Evolutionary conservation across 108 stramenopile species (phyloP).

Genomic region (Skeletonema grethae): DNA sequence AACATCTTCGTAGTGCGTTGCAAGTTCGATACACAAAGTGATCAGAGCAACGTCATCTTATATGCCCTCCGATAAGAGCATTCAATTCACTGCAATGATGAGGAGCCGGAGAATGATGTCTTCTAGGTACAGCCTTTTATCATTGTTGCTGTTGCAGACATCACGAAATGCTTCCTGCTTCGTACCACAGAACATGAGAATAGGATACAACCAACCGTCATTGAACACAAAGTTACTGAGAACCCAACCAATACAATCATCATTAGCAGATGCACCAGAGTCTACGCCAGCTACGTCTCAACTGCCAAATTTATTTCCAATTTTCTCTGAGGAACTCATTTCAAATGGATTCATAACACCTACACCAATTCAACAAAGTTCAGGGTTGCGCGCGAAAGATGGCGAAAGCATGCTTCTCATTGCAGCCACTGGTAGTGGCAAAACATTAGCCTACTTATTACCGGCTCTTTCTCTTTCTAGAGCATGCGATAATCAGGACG

Average conservation of each 20-base stretch:
- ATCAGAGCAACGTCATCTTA: no score
- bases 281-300: neutral
- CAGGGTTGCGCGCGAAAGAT: conserved; percentile 35
- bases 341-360: conserved; percentile 45
- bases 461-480: conserved; percentile 40
- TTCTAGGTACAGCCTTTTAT: neutral
- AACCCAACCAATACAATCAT: neutral
- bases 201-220: neutral
- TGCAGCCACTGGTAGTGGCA: conserved; percentile 54
- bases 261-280: neutral
- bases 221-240: neutral
- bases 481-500: conserved; percentile 7
- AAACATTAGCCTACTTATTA: conserved; percentile 53
- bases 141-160: neutral
- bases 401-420: conserved; percentile 50
- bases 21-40: no score
- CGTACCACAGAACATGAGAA: neutral
- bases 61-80: neutral
- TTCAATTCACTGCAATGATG: neutral
- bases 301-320: conserved; percentile 41
- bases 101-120: neutral
- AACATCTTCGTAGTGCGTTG: no score
- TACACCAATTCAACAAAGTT: conserved; percentile 57
- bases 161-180: neutral
- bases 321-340: conserved; percentile 32